phyloP scores from a whole-genome alignment of 106 monocot genomes.

The Cymbidium sinense region DNA sequence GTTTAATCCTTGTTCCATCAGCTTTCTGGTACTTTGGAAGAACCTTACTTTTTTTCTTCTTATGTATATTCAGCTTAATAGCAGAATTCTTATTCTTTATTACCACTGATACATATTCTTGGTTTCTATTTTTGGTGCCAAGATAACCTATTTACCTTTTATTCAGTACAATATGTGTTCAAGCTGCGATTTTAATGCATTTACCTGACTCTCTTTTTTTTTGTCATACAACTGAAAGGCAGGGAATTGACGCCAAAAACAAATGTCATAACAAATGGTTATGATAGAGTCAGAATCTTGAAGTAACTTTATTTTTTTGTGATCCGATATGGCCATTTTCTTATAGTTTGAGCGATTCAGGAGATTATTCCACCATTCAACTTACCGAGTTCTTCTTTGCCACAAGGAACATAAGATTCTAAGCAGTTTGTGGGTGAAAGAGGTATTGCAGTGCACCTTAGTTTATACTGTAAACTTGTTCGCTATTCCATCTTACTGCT shows the following conservation, averaged over 20 bases:
- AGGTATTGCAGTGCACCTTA: conserved; percentile 30
- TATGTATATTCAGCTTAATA: background rate
- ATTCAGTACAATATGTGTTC: background rate
- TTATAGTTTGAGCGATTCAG: conserved; percentile 85
- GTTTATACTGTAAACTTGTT: too few relatives aligned
- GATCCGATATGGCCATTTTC: conserved; percentile 1
- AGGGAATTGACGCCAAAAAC: background rate
- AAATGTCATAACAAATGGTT: background rate
- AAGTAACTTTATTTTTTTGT: background rate
- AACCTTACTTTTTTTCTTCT: background rate
- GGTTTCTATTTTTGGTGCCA: background rate
- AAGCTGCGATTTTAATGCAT: background rate
- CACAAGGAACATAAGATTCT: conserved; percentile 76
- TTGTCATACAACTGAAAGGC: background rate
- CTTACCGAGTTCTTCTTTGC: conserved; percentile 70
- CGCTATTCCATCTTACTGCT: too few relatives aligned
- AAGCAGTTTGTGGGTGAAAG: conserved; percentile 75
- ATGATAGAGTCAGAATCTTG: background rate
- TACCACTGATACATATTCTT: background rate
- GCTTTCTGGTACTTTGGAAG: too few relatives aligned
- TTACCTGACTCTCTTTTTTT: too few relatives aligned
- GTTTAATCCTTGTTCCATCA: background rate
- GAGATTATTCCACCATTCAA: conserved; percentile 90
- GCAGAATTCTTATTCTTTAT: background rate
- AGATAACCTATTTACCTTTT: conserved; percentile 3